A percentile compares a stretch with the other conserved stretches of the same genome.
phyloP scores from a whole-genome alignment of 441 rosid species.

The Croton laevigatus region DNA sequence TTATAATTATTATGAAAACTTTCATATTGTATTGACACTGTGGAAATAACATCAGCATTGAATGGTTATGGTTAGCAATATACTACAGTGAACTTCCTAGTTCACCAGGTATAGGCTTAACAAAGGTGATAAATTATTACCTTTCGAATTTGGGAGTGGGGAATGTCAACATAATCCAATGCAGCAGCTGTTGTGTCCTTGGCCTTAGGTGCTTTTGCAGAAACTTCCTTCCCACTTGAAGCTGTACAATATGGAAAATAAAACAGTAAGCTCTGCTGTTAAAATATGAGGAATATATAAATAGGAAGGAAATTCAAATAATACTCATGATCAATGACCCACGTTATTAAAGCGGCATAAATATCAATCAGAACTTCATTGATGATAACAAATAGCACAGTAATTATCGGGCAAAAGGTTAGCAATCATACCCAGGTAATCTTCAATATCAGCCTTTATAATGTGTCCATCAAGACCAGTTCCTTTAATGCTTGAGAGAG shows the following conservation, averaged over 20 bases:
- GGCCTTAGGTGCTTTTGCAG: conserved; percentile 46
- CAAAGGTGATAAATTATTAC: conserved; percentile 27
- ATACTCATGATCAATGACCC: not conserved
- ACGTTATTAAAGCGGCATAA: not conserved
- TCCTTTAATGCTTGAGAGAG: conserved; percentile 83
- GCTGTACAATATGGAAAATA: conserved; percentile 43
- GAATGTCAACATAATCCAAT: conserved; percentile 80
- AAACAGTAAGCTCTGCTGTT: conserved; percentile 2
- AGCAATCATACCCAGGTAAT: conserved; percentile 63
- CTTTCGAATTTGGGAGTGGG: conserved; percentile 94
- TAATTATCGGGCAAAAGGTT: conserved; percentile 6
- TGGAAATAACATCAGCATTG: not conserved
- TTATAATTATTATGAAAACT: not conserved
- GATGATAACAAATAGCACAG: conserved; percentile 11
- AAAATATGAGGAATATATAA: not conserved
- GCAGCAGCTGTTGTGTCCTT: conserved; percentile 42
- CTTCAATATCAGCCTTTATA: conserved; percentile 92
- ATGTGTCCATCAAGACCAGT: conserved; percentile 87
- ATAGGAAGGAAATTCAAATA: conserved; percentile 8
- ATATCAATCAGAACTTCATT: not conserved
- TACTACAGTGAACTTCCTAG: not conserved
- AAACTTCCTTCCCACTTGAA: conserved; percentile 61
- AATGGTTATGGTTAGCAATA: not conserved
- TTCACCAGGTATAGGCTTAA: not conserved
- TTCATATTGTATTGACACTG: not conserved